These are phyloP conservation scores for Collybiopsis luxurians DNA, from an alignment of 768 basidiomycete species.

Conservation along the genomic window DNA sequence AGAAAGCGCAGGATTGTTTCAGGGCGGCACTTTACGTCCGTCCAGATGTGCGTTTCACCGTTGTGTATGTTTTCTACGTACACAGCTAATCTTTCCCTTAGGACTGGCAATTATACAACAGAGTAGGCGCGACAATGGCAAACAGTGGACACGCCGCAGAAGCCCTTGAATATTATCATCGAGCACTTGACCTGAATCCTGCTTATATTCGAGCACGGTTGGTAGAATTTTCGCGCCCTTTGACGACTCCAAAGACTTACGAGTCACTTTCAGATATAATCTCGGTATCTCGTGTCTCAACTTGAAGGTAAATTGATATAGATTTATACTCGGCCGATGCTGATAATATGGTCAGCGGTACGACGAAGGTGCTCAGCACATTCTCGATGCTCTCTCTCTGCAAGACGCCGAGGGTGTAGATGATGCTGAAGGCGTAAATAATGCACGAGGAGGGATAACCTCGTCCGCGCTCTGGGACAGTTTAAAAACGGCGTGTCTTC, in stretches of 20 bases:
- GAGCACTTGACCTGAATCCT: slow-evolving; percentile 84
- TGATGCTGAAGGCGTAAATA: slow-evolving; percentile 41
- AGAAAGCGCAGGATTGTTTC: slow-evolving; percentile 94
- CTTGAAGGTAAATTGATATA: slow-evolving; percentile 54
- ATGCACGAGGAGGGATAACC: slow-evolving; percentile 62
- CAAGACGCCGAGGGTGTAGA: slow-evolving; percentile 82
- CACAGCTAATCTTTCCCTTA: slow-evolving; percentile 24
- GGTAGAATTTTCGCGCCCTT: slow-evolving; percentile 14
- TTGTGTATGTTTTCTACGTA: slow-evolving; percentile 1
- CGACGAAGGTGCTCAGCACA: slow-evolving; percentile 81
- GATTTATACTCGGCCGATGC: slow-evolving; percentile 9
- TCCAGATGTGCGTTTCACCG: slow-evolving; percentile 62
- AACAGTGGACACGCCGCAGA: slow-evolving; percentile 79
- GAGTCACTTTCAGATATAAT: slow-evolving; percentile 63
- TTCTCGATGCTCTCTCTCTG: slow-evolving; percentile 84
- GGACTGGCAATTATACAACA: slow-evolving; percentile 93
- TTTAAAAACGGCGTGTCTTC: slow-evolving; percentile 76
- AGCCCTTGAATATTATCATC: slow-evolving; percentile 85
- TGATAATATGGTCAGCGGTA: slow-evolving; percentile 54
- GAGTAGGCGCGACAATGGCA: slow-evolving; percentile 92
- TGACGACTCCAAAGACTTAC: neutral
- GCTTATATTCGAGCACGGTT: slow-evolving; percentile 87
- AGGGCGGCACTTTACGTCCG: slow-evolving; percentile 80
- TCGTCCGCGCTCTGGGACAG: slow-evolving; percentile 86
- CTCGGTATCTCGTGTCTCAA: slow-evolving; percentile 92